phyloP scores from a whole-genome alignment of 225 moss, liverwort and hornwort genomes.

The Thuidium tamariscinum region DNA sequence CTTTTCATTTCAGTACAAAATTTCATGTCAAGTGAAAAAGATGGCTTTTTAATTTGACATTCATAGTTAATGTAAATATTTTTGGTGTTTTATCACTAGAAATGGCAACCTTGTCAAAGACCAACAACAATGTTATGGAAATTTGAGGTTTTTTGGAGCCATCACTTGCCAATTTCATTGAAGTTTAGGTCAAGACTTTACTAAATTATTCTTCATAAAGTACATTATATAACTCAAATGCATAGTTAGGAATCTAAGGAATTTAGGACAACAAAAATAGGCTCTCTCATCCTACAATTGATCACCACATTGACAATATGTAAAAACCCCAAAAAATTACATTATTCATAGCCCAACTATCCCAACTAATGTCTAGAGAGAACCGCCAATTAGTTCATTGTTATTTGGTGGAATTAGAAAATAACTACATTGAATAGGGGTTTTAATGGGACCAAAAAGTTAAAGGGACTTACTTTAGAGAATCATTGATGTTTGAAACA shows the following conservation, averaged over 20 bases:
- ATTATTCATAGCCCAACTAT: no score
- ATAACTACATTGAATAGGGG: no score
- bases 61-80: background rate
- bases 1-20: background rate
- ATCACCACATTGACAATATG: fast-evolving
- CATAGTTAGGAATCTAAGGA: background rate
- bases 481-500: no score
- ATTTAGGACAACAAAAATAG: background rate
- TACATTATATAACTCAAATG: background rate
- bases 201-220: background rate
- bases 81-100: background rate
- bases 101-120: fast-evolving
- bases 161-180: background rate
- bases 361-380: fast-evolving
- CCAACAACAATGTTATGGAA: background rate
- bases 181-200: background rate
- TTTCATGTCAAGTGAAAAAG: background rate
- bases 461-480: no score
- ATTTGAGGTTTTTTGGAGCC: background rate
- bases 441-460: no score
- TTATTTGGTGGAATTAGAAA: fast-evolving
- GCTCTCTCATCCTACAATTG: background rate
- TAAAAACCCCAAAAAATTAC: no score
- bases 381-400: fast-evolving
- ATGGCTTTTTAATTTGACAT: fast-evolving